Evolutionary conservation across 2,329 filamentous ascomycete species (phyloP).

Genomic region (Alternaria panax): DNA sequence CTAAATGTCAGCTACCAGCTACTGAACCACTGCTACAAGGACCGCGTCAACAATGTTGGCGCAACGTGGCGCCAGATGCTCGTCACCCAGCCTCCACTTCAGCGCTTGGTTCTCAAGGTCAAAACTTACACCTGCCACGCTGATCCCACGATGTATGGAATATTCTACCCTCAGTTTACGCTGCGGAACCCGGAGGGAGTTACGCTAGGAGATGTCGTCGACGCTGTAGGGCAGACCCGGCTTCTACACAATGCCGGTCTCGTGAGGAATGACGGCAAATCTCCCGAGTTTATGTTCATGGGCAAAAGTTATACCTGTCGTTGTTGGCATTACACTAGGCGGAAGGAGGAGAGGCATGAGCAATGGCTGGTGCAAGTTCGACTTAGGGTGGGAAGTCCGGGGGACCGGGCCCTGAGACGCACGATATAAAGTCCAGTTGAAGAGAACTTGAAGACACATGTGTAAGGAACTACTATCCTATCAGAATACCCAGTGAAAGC

Average conservation of each 20-base stretch:
- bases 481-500: background rate
- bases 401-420: no score
- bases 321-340: no score
- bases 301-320: no score
- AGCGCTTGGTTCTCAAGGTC: background rate
- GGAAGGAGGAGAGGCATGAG: no score
- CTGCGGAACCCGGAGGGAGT: background rate
- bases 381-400: no score
- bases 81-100: background rate
- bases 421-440: no score
- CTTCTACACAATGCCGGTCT: background rate
- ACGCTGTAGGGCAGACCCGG: background rate
- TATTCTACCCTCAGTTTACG: no score
- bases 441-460: no score
- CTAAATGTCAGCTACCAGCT: background rate
- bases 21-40: background rate
- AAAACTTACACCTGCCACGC: no score
- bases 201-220: background rate
- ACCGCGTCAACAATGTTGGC: background rate
- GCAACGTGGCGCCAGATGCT: background rate
- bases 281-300: no score
- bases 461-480: background rate
- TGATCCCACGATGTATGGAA: no score
- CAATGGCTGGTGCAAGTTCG: no score
- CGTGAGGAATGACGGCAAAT: background rate